phyloP scores from a whole-genome alignment of 2,329 filamentous ascomycete species.

The Colletotrichum paranaense region DNA sequence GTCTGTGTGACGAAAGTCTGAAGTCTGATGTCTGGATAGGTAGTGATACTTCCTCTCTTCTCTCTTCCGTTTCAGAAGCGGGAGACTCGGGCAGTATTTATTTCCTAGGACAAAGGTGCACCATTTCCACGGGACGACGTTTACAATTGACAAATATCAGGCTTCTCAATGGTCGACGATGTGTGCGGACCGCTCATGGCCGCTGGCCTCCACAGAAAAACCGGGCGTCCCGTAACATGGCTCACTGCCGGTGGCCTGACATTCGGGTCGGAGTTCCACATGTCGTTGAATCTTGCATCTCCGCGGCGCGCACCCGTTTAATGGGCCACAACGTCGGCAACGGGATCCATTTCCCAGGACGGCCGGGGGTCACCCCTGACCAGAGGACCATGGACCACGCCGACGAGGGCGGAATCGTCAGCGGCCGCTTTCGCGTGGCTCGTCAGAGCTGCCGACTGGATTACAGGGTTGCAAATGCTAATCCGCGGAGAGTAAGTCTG shows the following conservation, averaged over 20 bases:
- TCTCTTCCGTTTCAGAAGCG: not conserved
- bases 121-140: slow-evolving; percentile 2
- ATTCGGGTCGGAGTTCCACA: slow-evolving; percentile 16
- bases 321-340: not conserved
- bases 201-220: slow-evolving; percentile 23
- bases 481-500: not conserved
- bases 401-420: not conserved
- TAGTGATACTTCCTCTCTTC: not conserved
- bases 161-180: slow-evolving; percentile 2
- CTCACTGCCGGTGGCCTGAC: slow-evolving; percentile 27
- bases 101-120: not conserved
- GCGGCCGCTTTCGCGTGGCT: not conserved
- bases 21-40: slow-evolving; percentile 16
- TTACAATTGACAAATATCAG: slow-evolving; percentile 25
- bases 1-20: slow-evolving; percentile 7
- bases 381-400: not conserved
- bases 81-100: slow-evolving; percentile 8
- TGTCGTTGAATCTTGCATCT: slow-evolving; percentile 25
- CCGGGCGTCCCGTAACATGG: slow-evolving; percentile 19
- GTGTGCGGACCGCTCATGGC: not conserved
- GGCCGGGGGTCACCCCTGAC: not conserved
- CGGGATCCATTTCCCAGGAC: not conserved
- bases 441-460: not conserved
- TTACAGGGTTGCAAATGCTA: not conserved
- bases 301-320: slow-evolving; percentile 9